A percentile compares a stretch with the other conserved stretches of the same genome.
Evolutionary conservation across 495 filamentous ascomycete species (phyloP).

Genomic region (Terfezia claveryi): DNA sequence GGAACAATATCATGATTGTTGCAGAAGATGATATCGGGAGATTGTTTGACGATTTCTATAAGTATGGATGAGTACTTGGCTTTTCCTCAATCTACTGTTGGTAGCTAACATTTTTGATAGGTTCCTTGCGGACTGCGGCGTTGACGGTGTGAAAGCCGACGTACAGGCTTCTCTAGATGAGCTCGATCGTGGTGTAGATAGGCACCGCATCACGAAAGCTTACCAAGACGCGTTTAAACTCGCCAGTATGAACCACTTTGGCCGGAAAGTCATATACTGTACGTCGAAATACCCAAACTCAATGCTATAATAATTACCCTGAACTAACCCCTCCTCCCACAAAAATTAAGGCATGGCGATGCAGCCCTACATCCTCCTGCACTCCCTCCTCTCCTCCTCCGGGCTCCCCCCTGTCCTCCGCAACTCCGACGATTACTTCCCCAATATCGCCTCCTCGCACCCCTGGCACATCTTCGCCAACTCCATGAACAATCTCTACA

Average conservation of each 20-base stretch:
- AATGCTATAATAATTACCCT: not conserved
- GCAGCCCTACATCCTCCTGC: slow-evolving; percentile 61
- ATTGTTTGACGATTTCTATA: slow-evolving; percentile 85
- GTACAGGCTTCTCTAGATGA: slow-evolving; percentile 73
- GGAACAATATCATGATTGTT: slow-evolving; percentile 36
- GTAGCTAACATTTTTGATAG: slow-evolving; percentile 5
- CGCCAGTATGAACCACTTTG: slow-evolving; percentile 53
- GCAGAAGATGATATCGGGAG: slow-evolving; percentile 42
- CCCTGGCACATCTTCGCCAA: slow-evolving; percentile 91
- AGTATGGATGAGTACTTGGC: not conserved
- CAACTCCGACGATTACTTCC: slow-evolving; percentile 91
- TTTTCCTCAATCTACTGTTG: too few species aligned
- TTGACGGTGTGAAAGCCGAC: slow-evolving; percentile 79
- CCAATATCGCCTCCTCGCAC: slow-evolving; percentile 51
- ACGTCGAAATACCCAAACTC: not conserved
- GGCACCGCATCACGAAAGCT: slow-evolving; percentile 41
- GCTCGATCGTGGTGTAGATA: slow-evolving; percentile 29
- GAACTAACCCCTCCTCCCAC: not conserved
- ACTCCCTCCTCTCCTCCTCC: slow-evolving; percentile 54
- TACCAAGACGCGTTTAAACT: slow-evolving; percentile 80
- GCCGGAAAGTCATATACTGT: slow-evolving; percentile 58
- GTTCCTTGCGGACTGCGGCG: slow-evolving; percentile 43
- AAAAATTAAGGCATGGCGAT: slow-evolving; percentile 40
- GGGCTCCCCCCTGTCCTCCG: slow-evolving; percentile 30
- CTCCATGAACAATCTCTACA: slow-evolving; percentile 72